A percentile compares a stretch with the other conserved stretches of the same genome.
These are phyloP conservation scores for Saccharomycopsis capsularis DNA, from an alignment of 805 yeast genomes.

Conservation along the genomic window DNA sequence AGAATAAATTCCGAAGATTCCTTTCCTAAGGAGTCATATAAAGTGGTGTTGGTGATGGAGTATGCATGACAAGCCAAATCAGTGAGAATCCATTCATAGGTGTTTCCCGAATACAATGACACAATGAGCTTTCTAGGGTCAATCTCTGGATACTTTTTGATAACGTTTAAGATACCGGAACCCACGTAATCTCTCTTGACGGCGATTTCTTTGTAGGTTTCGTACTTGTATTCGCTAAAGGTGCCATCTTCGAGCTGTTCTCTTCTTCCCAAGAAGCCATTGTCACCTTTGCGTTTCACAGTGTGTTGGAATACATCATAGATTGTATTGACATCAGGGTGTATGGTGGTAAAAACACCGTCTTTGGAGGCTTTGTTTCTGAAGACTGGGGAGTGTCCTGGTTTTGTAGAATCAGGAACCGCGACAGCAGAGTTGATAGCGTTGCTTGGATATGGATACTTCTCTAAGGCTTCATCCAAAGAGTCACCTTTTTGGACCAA, in stretches of 20 bases:
- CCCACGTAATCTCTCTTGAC: slow-evolving; percentile 37
- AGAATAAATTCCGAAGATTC: slow-evolving; percentile 58
- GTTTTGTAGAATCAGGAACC: slow-evolving; percentile 28
- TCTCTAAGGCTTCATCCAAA: neutral
- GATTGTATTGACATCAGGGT: slow-evolving; percentile 33
- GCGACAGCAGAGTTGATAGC: slow-evolving; percentile 18
- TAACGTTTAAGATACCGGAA: slow-evolving; percentile 35
- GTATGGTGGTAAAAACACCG: slow-evolving; percentile 22
- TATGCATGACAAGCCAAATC: slow-evolving; percentile 63
- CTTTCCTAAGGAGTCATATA: slow-evolving; percentile 53
- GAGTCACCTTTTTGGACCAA: neutral
- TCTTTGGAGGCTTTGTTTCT: slow-evolving; percentile 36
- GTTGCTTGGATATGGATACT: neutral
- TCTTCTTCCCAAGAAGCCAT: slow-evolving; percentile 29
- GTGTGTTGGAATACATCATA: slow-evolving; percentile 29
- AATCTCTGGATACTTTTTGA: slow-evolving; percentile 22
- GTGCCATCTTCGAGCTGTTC: slow-evolving; percentile 4
- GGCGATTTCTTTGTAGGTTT: slow-evolving; percentile 32
- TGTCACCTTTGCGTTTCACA: slow-evolving; percentile 22
- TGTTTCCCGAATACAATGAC: slow-evolving; percentile 33
- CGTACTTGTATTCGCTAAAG: slow-evolving; percentile 19
- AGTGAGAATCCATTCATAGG: slow-evolving; percentile 61
- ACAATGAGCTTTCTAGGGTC: slow-evolving; percentile 25
- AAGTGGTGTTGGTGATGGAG: slow-evolving; percentile 44
- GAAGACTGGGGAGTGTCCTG: slow-evolving; percentile 47